Conservation (phyloP, 73 alveolate species). For the Tetrahymena elliotti region DNA sequence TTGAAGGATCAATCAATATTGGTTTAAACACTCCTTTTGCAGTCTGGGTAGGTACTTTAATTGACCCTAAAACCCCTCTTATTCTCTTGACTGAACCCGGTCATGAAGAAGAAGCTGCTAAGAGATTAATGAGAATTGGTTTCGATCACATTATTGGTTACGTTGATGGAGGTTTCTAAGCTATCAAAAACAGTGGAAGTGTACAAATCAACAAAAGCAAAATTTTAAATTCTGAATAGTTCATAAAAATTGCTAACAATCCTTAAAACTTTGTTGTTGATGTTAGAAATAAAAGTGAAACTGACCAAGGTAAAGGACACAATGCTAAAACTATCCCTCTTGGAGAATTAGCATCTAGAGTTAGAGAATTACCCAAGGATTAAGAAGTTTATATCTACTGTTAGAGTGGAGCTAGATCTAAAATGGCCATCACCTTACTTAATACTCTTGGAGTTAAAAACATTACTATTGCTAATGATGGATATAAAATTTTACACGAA, state of each 20-base stretch:
- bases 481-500: background rate
- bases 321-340: constrained; percentile 10
- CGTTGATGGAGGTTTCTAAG: constrained; percentile 28
- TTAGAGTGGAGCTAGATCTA: constrained; percentile 37
- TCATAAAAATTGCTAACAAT: background rate
- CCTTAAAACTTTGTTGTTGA: background rate
- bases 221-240: background rate
- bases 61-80: constrained; percentile 10
- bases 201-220: background rate
- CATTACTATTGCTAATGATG: constrained; percentile 5
- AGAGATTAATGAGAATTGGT: constrained; percentile 50
- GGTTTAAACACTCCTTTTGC: constrained; percentile 41
- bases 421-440: constrained; percentile 24
- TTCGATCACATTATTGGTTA: constrained; percentile 31
- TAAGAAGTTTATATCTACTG: constrained; percentile 14
- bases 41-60: constrained; percentile 43
- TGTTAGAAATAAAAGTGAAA: constrained; percentile 18
- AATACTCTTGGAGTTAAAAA: constrained; percentile 9
- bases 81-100: constrained; percentile 34
- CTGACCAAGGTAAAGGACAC: constrained; percentile 17
- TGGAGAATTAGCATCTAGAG: background rate
- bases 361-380: background rate
- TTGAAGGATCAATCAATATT: constrained; percentile 32
- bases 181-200: background rate
- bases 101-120: constrained; percentile 30